Evolutionary conservation across 257 asterid species (phyloP), one percentile per base, ranked within the genome.

Genomic region (Primulina tabacum): DNA sequence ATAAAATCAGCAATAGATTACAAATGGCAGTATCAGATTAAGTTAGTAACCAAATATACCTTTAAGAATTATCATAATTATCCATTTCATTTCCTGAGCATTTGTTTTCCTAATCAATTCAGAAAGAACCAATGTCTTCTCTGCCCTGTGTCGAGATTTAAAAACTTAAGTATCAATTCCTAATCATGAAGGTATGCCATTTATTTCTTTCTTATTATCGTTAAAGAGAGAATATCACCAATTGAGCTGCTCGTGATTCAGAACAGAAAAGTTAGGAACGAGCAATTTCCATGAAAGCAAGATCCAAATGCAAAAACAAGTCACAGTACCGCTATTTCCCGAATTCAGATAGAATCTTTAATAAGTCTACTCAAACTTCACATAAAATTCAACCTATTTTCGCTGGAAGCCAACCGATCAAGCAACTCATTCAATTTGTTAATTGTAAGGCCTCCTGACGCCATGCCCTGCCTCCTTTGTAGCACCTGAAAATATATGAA

Each of bases 1-100:
- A 29, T 12, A n/a, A 57, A 66, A 57, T 2, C 28, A 66, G 62
- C 38, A 4, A 30, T 24, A 60, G 68, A 47, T 38, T 60, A 60
- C 55, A 61, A 75, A 67, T 43, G 29, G 57, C 35, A 52, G 26
- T 35, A 35, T 4, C 6, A 55, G 55, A 65, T 52, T 26, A 71
- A 37, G 69, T 55, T 62, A 71, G 53, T 63, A 60, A 65, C 18
- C 65, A 34, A 65, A 47, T 24, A 24, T 71, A 90, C 97, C 98
- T 90, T 93, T 93, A 65, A 90, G 96, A 77, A 93, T 90, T 78
- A 93, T 90, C 99, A 93, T 90, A 71, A 90, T 74, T 64, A 93
- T 93, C 97, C 99, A 93, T 87, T 90, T 93, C 99, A 93, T 93
- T 86, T 93, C 97, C 76, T 90, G 87, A 40, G 90, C 92, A 79